Evolutionary conservation across 495 filamentous ascomycete species (phyloP).

Genomic region (Pseudevernia furfuracea): DNA sequence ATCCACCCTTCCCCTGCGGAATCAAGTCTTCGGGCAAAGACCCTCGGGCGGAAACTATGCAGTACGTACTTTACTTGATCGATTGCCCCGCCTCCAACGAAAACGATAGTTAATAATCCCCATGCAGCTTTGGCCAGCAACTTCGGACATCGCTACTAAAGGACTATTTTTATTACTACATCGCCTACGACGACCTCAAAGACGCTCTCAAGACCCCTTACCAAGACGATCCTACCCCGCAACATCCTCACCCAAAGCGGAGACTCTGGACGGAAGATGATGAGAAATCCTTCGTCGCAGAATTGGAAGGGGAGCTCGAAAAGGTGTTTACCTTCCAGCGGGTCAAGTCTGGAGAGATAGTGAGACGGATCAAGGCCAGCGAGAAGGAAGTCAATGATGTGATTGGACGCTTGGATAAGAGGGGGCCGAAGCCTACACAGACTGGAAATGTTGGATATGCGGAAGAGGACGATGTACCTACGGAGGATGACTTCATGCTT

Average conservation of each 20-base stretch:
- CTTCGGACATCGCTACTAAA: conserved; percentile 85
- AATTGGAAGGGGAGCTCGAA: conserved; percentile 85
- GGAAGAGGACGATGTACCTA: conserved; percentile 48
- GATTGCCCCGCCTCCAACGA: conserved; percentile 6
- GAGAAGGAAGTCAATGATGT: conserved; percentile 88
- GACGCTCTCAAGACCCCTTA: conserved; percentile 69
- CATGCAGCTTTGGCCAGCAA: conserved; percentile 89
- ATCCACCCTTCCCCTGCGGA: not conserved
- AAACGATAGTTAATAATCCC: conserved; percentile 28
- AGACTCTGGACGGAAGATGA: conserved; percentile 85
- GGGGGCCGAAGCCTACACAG: conserved; percentile 22
- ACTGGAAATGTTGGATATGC: conserved; percentile 17
- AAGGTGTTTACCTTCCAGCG: conserved; percentile 96
- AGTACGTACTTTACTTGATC: too few species aligned
- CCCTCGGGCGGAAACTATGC: conserved; percentile 15
- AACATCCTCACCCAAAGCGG: conserved; percentile 48
- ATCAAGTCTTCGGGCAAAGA: not conserved
- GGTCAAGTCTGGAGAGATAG: conserved; percentile 90
- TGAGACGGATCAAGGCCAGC: conserved; percentile 73
- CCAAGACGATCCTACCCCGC: conserved; percentile 46
- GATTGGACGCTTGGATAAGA: conserved; percentile 56
- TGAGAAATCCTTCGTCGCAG: conserved; percentile 76
- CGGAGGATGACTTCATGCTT: conserved; percentile 87
- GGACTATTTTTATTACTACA: conserved; percentile 96
- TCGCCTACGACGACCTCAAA: conserved; percentile 93